A percentile compares a stretch with the other conserved stretches of the same genome.
These are phyloP conservation scores for Backusella morwellensis DNA, from an alignment of 192 early-diverging fungal species.

Conservation along the genomic window DNA sequence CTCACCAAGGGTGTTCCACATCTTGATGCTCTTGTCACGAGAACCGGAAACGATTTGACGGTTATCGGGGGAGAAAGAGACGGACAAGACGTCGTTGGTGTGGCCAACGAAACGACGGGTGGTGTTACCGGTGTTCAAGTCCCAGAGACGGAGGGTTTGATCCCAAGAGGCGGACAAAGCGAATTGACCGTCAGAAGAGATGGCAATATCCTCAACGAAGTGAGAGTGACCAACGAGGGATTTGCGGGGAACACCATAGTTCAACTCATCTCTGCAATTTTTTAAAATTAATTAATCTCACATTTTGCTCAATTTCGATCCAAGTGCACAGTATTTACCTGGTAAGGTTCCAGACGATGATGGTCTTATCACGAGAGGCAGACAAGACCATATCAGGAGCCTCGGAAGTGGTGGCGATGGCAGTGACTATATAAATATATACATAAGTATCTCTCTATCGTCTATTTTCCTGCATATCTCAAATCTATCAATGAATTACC, in stretches of 20 bases:
- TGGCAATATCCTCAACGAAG: constrained; percentile 97
- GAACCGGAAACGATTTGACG: constrained; percentile 98
- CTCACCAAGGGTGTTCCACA: constrained; percentile 99
- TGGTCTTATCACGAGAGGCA: constrained; percentile 97
- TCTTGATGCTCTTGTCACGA: constrained; percentile 98
- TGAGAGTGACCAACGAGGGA: constrained; percentile 98
- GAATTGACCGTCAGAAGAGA: constrained; percentile 99
- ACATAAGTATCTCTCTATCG: not conserved
- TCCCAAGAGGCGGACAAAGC: constrained; percentile 99
- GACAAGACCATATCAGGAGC: constrained; percentile 96
- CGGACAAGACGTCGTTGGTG: constrained; percentile 96
- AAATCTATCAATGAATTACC: constrained; percentile 16
- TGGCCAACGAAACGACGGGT: constrained; percentile 97
- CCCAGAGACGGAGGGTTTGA: constrained; percentile 99
- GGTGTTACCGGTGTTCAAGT: constrained; percentile 92
- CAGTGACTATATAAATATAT: constrained; percentile 65
- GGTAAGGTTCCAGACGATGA: constrained; percentile 97
- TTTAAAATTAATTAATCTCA: not conserved
- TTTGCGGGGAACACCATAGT: constrained; percentile 90
- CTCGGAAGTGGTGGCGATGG: constrained; percentile 96
- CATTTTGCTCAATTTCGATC: not conserved
- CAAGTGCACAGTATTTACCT: constrained; percentile 13
- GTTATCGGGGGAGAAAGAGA: constrained; percentile 99
- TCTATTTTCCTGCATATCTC: not conserved
- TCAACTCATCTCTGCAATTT: constrained; percentile 73